Evolutionary conservation across 176 grass and related monocot species (phyloP).

Genomic region (Hyparrhenia diplandra): DNA sequence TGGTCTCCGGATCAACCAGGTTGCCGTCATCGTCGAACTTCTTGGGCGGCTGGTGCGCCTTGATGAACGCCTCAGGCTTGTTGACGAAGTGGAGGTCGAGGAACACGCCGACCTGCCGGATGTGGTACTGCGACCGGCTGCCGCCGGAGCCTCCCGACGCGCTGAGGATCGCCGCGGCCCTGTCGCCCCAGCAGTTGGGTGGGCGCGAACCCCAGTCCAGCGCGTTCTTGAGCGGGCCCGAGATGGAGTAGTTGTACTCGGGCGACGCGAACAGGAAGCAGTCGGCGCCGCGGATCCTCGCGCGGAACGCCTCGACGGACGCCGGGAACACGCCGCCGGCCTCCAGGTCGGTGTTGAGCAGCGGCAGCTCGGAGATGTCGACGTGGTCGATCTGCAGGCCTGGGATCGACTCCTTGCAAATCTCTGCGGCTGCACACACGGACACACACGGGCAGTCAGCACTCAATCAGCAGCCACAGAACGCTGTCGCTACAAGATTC

Average conservation of each 20-base stretch:
- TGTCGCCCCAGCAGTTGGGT: slow-evolving; percentile 61
- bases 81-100: slow-evolving; percentile 93
- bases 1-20: slow-evolving; percentile 45
- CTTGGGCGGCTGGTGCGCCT: slow-evolving; percentile 16
- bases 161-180: slow-evolving; percentile 51
- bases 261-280: slow-evolving; percentile 76
- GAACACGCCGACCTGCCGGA: slow-evolving; percentile 74
- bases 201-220: slow-evolving; percentile 79
- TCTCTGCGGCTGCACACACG: slow-evolving; percentile 42
- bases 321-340: slow-evolving; percentile 32
- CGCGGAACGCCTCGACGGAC: slow-evolving; percentile 66
- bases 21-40: slow-evolving; percentile 72
- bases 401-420: slow-evolving; percentile 59
- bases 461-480: background rate
- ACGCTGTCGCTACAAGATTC: background rate
- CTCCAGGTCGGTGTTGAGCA: slow-evolving; percentile 93
- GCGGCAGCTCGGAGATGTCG: slow-evolving; percentile 64
- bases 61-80: slow-evolving; percentile 71
- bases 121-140: slow-evolving; percentile 57
- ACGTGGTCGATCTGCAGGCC: slow-evolving; percentile 60
- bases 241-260: slow-evolving; percentile 89
- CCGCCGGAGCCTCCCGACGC: slow-evolving; percentile 63
- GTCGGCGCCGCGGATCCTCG: slow-evolving; percentile 44
- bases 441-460: too few relatives aligned
- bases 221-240: slow-evolving; percentile 78